Conservation (phyloP, 768 basidiomycete genomes). For the Dioszegia aurantiaca region DNA sequence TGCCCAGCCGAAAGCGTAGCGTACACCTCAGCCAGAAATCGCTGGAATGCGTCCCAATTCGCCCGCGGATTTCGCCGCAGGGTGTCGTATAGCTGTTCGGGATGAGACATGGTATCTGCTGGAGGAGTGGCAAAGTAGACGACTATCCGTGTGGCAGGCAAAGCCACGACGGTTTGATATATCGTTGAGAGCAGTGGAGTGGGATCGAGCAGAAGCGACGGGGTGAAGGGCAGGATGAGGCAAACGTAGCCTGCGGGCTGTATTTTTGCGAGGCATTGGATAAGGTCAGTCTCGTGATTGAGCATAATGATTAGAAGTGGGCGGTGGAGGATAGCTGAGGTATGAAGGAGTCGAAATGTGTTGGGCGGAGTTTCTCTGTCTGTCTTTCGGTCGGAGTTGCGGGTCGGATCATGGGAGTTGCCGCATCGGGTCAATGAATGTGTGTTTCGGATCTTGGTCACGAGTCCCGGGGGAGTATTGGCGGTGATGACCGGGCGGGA, state of each 20-base stretch:
- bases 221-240: conserved; percentile 39
- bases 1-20: conserved; percentile 68
- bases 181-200: conserved; percentile 22
- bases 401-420: too few species aligned
- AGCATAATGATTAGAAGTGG: background rate
- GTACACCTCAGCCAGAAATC: conserved; percentile 76
- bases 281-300: background rate
- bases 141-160: background rate
- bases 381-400: too few species aligned
- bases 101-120: too few species aligned
- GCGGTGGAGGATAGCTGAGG: too few species aligned
- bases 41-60: conserved; percentile 68
- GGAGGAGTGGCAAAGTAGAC: conserved; percentile 16
- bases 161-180: conserved; percentile 4
- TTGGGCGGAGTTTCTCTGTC: too few species aligned
- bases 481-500: conserved; percentile 1
- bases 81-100: conserved; percentile 22
- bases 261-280: background rate
- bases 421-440: too few species aligned
- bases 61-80: conserved; percentile 24
- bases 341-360: too few species aligned
- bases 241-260: conserved; percentile 15
- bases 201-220: conserved; percentile 7
- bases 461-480: background rate
- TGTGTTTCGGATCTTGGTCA: background rate